These are phyloP conservation scores for Chaetomium sp. DNA, from an alignment of 2,329 filamentous ascomycete genomes.

Conservation along the genomic window DNA sequence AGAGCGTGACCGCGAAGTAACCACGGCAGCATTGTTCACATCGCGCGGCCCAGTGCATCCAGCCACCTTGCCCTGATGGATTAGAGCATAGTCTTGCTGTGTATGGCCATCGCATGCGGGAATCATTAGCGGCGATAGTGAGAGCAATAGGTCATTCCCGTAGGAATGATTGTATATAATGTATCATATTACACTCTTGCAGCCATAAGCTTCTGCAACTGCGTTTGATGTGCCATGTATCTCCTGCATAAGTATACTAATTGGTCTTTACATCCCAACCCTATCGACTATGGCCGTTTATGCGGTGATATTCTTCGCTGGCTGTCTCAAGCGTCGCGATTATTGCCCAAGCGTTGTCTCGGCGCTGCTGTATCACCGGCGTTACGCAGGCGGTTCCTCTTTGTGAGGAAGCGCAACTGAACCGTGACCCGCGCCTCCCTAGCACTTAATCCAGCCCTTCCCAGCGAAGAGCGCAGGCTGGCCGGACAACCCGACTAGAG, in stretches of 20 bases:
- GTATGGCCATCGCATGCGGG: background rate
- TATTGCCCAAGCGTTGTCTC: background rate
- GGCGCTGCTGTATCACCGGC: too few relatives aligned
- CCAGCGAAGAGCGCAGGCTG: background rate
- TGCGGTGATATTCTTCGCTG: background rate
- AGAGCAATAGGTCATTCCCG: background rate
- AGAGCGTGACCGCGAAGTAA: background rate
- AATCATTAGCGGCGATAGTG: background rate
- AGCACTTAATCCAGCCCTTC: background rate
- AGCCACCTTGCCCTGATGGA: background rate
- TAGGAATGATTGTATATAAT: slow-evolving; percentile 12
- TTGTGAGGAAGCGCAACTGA: background rate
- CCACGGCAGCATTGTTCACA: background rate
- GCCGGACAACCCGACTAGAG: background rate
- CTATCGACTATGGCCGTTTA: background rate
- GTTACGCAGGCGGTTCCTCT: background rate
- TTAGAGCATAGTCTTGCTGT: background rate
- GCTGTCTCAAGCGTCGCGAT: background rate
- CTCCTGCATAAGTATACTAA: background rate
- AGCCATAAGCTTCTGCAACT: background rate
- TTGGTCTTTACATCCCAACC: background rate
- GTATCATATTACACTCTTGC: slow-evolving; percentile 4
- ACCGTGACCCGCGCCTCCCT: too few relatives aligned
- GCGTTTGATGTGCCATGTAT: too few relatives aligned
- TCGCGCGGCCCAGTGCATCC: too few relatives aligned